These are phyloP conservation scores for Xylaria cubensis DNA, from an alignment of 495 filamentous ascomycete species.

Conservation along the genomic window DNA sequence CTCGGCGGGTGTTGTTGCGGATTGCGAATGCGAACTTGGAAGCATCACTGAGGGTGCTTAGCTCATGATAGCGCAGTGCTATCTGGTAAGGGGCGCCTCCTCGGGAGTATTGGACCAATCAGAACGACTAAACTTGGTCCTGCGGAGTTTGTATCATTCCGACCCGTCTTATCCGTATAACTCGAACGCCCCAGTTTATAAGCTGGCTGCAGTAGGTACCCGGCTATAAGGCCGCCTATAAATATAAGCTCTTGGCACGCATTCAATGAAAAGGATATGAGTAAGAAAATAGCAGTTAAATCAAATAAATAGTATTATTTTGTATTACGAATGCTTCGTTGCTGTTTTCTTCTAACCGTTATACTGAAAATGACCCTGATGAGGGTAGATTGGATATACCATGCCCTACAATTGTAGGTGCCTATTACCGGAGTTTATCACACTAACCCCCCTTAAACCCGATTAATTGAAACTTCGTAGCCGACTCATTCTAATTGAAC, in stretches of 20 bases:
- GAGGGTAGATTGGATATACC: background rate
- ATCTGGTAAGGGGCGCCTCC: no score
- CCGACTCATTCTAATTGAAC: background rate
- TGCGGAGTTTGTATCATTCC: conserved; percentile 20
- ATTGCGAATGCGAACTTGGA: background rate
- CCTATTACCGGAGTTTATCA: conserved; percentile 1
- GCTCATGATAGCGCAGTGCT: background rate
- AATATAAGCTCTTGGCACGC: background rate
- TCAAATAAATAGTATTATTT: background rate
- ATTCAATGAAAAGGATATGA: background rate
- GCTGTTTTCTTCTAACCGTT: background rate
- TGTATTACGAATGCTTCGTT: background rate
- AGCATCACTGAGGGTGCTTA: background rate
- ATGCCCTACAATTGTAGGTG: background rate
- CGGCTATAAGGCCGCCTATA: background rate
- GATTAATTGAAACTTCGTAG: background rate
- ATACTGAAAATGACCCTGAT: background rate
- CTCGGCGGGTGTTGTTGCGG: background rate
- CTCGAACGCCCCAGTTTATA: background rate
- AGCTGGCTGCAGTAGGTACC: background rate
- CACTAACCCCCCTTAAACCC: conserved; percentile 13
- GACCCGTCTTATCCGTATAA: conserved; percentile 2
- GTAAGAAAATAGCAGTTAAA: background rate
- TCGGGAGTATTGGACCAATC: conserved; percentile 8
- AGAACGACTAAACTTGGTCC: background rate